These are phyloP conservation scores for Ganoderma sp. DNA, from an alignment of 1,284 basidiomycete species.

Conservation along the genomic window DNA sequence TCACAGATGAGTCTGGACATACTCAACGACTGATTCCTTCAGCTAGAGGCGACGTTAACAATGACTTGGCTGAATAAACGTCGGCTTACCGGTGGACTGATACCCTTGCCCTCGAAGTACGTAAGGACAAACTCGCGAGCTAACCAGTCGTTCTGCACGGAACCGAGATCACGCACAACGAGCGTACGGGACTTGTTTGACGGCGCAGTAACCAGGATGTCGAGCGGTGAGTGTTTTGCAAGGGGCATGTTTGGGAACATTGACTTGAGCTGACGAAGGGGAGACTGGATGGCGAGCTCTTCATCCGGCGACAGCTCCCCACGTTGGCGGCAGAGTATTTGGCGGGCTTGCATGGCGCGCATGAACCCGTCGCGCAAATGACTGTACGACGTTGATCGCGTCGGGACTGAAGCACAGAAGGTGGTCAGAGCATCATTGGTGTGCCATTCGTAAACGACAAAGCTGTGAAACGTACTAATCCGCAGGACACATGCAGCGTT, in stretches of 20 bases:
- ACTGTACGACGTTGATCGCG: constrained; percentile 78
- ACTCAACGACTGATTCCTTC: constrained; percentile 39
- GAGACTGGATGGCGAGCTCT: constrained; percentile 60
- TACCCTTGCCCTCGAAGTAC: constrained; percentile 73
- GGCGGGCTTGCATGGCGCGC: constrained; percentile 72
- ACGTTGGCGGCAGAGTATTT: constrained; percentile 59
- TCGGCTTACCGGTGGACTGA: constrained; percentile 71
- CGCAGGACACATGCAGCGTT: constrained; percentile 77
- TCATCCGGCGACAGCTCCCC: constrained; percentile 62
- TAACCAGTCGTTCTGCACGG: constrained; percentile 75
- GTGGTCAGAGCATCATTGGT: neutral
- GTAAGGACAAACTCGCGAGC: constrained; percentile 73
- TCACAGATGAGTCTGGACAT: constrained; percentile 29
- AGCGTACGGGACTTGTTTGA: constrained; percentile 55
- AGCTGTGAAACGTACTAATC: constrained; percentile 52
- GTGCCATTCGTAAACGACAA: too few species aligned
- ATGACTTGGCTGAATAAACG: too few species aligned
- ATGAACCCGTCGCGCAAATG: constrained; percentile 89
- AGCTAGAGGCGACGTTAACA: constrained; percentile 30
- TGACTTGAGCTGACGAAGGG: constrained; percentile 74
- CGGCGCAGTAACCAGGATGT: constrained; percentile 67
- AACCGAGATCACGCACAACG: constrained; percentile 75
- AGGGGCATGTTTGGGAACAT: constrained; percentile 76
- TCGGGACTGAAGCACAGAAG: constrained; percentile 63
- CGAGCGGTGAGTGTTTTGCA: constrained; percentile 67